phyloP scores from a whole-genome alignment of 2,329 filamentous ascomycete genomes.

The Sporothrix dimorphospora region DNA sequence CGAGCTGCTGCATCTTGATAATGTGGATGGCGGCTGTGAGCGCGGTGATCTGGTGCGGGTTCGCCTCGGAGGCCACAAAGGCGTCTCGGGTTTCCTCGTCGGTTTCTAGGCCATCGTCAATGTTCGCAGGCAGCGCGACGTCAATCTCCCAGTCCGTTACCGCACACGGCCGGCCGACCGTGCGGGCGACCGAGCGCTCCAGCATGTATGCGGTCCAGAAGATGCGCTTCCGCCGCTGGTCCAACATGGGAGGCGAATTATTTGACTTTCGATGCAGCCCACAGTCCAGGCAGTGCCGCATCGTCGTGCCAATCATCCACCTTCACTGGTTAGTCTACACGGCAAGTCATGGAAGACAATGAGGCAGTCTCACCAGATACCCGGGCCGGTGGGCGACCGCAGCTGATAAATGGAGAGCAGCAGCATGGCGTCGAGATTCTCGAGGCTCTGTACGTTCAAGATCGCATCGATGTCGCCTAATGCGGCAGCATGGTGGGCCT shows the following conservation, averaged over 20 bases:
- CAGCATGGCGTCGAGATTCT: slow-evolving; percentile 26
- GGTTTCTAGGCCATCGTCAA: slow-evolving; percentile 22
- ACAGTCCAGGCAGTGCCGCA: slow-evolving; percentile 24
- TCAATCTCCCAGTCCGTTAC: slow-evolving; percentile 25
- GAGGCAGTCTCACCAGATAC: slow-evolving; percentile 12
- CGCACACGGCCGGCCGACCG: slow-evolving; percentile 18
- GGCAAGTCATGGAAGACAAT: not conserved
- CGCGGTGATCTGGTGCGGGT: slow-evolving; percentile 15
- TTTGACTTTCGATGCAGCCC: slow-evolving; percentile 22
- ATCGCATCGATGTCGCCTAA: slow-evolving; percentile 21
- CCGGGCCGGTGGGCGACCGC: slow-evolving; percentile 23
- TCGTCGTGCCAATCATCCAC: slow-evolving; percentile 27
- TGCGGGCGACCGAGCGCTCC: slow-evolving; percentile 22
- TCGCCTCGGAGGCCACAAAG: not conserved
- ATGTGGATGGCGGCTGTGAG: slow-evolving; percentile 27
- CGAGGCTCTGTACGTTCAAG: slow-evolving; percentile 18
- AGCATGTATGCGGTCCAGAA: slow-evolving; percentile 28
- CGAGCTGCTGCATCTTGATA: slow-evolving; percentile 22
- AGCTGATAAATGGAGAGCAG: slow-evolving; percentile 25
- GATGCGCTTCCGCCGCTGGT: slow-evolving; percentile 27
- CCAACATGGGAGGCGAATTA: not conserved
- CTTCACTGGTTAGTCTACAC: not conserved
- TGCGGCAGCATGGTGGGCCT: slow-evolving; percentile 22
- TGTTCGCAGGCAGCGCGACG: slow-evolving; percentile 22
- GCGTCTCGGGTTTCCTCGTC: slow-evolving; percentile 16